Evolutionary conservation across 805 yeast genomes (phyloP), one percentile per base, ranked within the genome.

Genomic region (Yamadazyma sp.): DNA sequence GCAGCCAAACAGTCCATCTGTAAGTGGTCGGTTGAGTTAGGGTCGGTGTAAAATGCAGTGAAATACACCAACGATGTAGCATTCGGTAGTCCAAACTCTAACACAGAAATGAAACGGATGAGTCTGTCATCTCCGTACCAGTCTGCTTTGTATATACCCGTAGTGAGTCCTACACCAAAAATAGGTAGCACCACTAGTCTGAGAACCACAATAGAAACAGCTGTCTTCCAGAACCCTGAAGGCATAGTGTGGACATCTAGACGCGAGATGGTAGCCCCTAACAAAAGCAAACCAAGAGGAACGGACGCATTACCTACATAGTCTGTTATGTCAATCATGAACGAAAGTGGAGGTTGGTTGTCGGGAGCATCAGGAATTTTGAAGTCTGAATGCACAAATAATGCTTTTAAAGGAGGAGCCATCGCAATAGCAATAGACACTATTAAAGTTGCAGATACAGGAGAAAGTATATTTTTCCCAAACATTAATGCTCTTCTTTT

Each of bases 1-100:
- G 88, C 68, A 0, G 96, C 93, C 35, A 88, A 70, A 55, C 95
- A 84, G 56, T 91, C 95, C 82, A 91, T 80, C 58, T 89, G 90
- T 11, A 75, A 46, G 46, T 72, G 77, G 24, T 68, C 71, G 2
- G 68, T 66, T 4, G 69, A 52, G 22, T 56, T 64, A 2, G 83
- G 77, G 12, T 93, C 95, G 1, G 90, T 80, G 59, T 82, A 86
- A 53, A 87, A 80, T 2, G 96, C 91, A 2, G 98, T 90, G 47
- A 90, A 73, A 59, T 89, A 91, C 11, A 91, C 82, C 52, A 88
- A 82, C 0, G 93, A 73, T 0, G 97, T 91, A 0, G 96, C 95
- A 35, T 86, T 82, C 0, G 98, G 98, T 41, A 87, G 74, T 0
- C 91, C 82, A 57, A 80, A 84, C 9, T 82, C 78, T 20, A 90